phyloP scores from a whole-genome alignment of 768 basidiomycete species.

The Leccinum subgranulosum region DNA sequence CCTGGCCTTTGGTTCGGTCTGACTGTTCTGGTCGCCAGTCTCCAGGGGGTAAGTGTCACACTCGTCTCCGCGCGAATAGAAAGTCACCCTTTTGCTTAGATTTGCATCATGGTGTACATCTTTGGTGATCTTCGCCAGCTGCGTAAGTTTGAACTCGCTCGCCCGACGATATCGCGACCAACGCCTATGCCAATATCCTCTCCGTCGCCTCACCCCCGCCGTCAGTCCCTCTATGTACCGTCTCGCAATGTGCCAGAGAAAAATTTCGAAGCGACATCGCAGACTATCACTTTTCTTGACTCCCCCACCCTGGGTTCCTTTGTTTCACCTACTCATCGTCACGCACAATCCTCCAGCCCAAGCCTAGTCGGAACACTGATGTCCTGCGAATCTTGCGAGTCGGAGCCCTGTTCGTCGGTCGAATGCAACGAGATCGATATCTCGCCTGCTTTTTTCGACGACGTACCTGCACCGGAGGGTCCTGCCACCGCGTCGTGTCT shows the following conservation, averaged over 20 bases:
- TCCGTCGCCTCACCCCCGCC: background rate
- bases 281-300: constrained; percentile 4
- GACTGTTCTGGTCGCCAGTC: constrained; percentile 54
- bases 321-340: background rate
- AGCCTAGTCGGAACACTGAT: background rate
- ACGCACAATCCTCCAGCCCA: constrained; percentile 8
- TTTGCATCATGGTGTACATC: constrained; percentile 73
- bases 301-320: constrained; percentile 13
- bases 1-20: constrained; percentile 73
- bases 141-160: constrained; percentile 71
- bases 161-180: constrained; percentile 58
- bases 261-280: background rate
- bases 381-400: constrained; percentile 20
- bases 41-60: constrained; percentile 54
- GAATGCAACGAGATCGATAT: constrained; percentile 31
- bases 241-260: constrained; percentile 8
- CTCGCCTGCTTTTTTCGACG: constrained; percentile 44
- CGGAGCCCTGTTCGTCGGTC: constrained; percentile 13
- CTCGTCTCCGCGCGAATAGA: background rate
- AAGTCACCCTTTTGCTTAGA: constrained; percentile 22
- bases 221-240: constrained; percentile 6
- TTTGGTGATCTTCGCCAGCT: constrained; percentile 80
- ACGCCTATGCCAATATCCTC: constrained; percentile 14
- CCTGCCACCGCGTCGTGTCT: constrained; percentile 41
- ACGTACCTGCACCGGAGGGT: constrained; percentile 42